A percentile compares a stretch with the other conserved stretches of the same genome.
These are phyloP conservation scores for Eutreptiella sp. DNA, from an alignment of 208 protist genomes.

Conservation along the genomic window DNA sequence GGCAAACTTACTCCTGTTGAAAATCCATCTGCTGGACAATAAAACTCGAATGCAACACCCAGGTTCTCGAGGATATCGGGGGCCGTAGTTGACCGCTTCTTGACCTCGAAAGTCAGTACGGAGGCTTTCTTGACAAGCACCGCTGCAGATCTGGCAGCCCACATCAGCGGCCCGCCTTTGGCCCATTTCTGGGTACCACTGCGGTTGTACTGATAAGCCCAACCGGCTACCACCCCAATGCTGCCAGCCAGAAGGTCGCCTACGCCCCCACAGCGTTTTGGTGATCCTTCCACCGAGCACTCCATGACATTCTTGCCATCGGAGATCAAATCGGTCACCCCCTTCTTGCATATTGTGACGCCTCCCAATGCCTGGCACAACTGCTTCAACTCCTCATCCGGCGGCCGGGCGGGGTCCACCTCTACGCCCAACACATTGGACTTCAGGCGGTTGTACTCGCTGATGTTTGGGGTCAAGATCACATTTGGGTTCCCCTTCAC, in stretches of 20 bases:
- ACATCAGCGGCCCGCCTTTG: neutral
- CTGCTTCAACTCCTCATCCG: neutral
- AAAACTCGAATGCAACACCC: slow-evolving; percentile 15
- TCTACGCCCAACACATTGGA: too few relatives aligned
- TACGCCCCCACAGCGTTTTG: slow-evolving; percentile 23
- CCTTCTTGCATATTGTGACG: slow-evolving; percentile 21
- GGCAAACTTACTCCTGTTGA: too few relatives aligned
- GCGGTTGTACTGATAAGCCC: slow-evolving; percentile 1
- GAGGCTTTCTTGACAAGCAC: slow-evolving; percentile 3
- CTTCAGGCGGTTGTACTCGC: neutral
- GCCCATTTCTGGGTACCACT: neutral
- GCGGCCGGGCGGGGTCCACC: neutral
- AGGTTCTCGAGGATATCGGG: slow-evolving; percentile 25
- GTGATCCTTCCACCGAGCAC: slow-evolving; percentile 18
- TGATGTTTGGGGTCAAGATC: slow-evolving; percentile 26
- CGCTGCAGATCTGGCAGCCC: slow-evolving; percentile 5
- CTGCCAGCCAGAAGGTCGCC: slow-evolving; percentile 24
- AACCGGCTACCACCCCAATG: slow-evolving; percentile 8
- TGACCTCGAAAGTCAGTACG: neutral
- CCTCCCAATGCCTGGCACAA: slow-evolving; percentile 2
- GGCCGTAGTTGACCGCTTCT: slow-evolving; percentile 11
- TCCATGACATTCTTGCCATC: slow-evolving; percentile 5
- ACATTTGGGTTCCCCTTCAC: slow-evolving; percentile 9
- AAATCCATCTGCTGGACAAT: too few relatives aligned
- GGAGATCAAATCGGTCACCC: slow-evolving; percentile 14